These are phyloP conservation scores for Sphagnum contortum DNA, from an alignment of 225 moss, liverwort and hornwort species.

Conservation along the genomic window DNA sequence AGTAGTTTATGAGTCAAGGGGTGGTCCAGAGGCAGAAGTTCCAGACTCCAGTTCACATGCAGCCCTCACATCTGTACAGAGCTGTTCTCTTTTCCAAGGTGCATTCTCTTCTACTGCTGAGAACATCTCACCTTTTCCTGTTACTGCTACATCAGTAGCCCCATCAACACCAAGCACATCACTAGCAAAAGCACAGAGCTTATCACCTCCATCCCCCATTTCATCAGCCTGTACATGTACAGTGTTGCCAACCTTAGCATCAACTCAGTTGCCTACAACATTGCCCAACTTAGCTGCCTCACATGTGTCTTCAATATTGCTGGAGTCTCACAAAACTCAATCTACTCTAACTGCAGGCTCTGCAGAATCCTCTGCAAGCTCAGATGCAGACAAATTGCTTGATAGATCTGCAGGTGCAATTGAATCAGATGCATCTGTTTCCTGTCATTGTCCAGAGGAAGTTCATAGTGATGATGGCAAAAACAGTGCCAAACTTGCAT, in stretches of 20 bases:
- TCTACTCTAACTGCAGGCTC: slow-evolving; percentile 3
- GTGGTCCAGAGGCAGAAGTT: slow-evolving; percentile 7
- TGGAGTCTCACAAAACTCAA: neutral
- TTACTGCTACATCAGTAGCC: too few species aligned
- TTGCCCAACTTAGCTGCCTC: slow-evolving; percentile 8
- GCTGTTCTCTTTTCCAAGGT: too few species aligned
- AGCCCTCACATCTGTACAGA: too few species aligned
- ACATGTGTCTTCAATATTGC: slow-evolving; percentile 12
- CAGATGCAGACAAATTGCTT: slow-evolving; percentile 1
- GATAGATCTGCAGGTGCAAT: slow-evolving; percentile 4
- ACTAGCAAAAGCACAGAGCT: too few species aligned
- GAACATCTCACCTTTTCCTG: too few species aligned
- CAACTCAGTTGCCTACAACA: neutral
- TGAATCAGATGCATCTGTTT: slow-evolving; percentile 2
- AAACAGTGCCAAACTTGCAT: slow-evolving; percentile 14
- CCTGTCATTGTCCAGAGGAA: slow-evolving; percentile 7
- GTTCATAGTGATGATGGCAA: slow-evolving; percentile 11
- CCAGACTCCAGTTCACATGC: neutral
- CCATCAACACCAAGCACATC: too few species aligned
- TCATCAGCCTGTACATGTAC: neutral
- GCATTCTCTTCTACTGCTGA: too few species aligned
- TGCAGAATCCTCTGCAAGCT: neutral
- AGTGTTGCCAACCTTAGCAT: slow-evolving; percentile 15
- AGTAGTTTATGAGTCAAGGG: slow-evolving; percentile 15
- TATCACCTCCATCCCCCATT: slow-evolving; percentile 5